A percentile compares a stretch with the other conserved stretches of the same genome.
Conservation (phyloP, 768 basidiomycete species). For the Crepidotus variabilis region DNA sequence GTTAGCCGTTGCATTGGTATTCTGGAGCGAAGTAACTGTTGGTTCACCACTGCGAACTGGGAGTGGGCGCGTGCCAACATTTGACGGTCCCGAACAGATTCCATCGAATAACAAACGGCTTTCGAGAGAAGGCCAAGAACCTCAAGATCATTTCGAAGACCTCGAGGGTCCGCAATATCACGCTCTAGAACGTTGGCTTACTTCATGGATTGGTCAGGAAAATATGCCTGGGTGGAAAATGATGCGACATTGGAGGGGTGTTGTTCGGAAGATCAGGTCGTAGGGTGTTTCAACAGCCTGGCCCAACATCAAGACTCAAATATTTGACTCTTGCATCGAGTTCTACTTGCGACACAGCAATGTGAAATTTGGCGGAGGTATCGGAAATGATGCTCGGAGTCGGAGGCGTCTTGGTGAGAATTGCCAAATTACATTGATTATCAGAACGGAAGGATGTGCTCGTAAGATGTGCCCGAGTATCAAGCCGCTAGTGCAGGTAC, state of each 20-base stretch:
- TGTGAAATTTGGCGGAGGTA: no score
- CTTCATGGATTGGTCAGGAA: neutral
- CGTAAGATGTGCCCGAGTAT: no score
- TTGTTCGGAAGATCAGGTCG: neutral
- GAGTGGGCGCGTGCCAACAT: neutral
- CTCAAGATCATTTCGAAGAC: neutral
- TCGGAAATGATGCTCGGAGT: no score
- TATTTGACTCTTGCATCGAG: neutral
- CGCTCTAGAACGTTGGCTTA: neutral
- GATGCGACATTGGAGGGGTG: neutral
- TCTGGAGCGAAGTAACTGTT: constrained; percentile 53
- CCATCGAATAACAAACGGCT: no score
- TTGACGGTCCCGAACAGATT: no score
- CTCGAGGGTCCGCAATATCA: neutral
- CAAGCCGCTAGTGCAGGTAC: no score
- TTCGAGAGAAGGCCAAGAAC: neutral
- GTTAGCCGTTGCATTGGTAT: constrained; percentile 57
- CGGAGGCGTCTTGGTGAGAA: no score
- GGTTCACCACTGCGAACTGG: neutral
- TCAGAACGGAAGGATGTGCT: no score
- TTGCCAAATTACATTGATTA: no score
- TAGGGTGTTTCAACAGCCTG: no score
- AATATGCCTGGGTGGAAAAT: neutral
- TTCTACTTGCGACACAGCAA: no score
- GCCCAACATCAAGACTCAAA: no score